Evolutionary conservation across 345 rosid species (phyloP).

Genomic region (Hevea brasiliensis): DNA sequence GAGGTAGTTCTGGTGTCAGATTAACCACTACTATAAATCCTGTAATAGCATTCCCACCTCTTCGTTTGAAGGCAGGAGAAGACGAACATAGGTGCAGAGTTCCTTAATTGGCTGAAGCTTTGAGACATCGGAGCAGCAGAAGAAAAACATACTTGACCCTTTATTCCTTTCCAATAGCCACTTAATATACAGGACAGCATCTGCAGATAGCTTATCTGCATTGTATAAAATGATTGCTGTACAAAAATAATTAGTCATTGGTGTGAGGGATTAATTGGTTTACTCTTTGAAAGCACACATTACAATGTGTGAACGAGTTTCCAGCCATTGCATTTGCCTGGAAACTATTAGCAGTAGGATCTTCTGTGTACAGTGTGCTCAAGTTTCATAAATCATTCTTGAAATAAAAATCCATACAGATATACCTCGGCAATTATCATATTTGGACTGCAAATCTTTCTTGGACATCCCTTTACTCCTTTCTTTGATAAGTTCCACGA

Average conservation of each 20-base stretch:
- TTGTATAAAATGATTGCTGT: constrained; percentile 53
- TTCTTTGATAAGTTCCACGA: constrained; percentile 60
- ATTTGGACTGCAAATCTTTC: constrained; percentile 14
- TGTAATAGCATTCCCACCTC: constrained; percentile 35
- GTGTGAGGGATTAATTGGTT: too few relatives aligned
- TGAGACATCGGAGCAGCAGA: constrained; percentile 57
- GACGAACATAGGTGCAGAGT: constrained; percentile 44
- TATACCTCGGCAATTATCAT: constrained; percentile 36
- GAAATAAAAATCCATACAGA: background rate
- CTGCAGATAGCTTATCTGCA: constrained; percentile 53
- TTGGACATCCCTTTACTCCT: constrained; percentile 25
- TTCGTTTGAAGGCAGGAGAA: constrained; percentile 45
- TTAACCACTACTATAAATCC: background rate
- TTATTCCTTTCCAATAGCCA: constrained; percentile 57
- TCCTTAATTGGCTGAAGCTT: constrained; percentile 52
- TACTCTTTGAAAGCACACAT: too few relatives aligned
- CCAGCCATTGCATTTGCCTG: too few relatives aligned
- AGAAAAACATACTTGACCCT: constrained; percentile 47
- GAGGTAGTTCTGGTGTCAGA: background rate
- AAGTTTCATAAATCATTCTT: too few relatives aligned
- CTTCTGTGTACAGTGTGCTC: too few relatives aligned
- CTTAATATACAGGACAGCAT: constrained; percentile 49
- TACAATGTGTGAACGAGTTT: too few relatives aligned
- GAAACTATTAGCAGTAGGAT: too few relatives aligned
- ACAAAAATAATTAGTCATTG: background rate